Evolutionary conservation across 169 alveolate species (phyloP), one percentile per base, ranked within the genome.

Genomic region (Plasmodium cynomolgi): DNA sequence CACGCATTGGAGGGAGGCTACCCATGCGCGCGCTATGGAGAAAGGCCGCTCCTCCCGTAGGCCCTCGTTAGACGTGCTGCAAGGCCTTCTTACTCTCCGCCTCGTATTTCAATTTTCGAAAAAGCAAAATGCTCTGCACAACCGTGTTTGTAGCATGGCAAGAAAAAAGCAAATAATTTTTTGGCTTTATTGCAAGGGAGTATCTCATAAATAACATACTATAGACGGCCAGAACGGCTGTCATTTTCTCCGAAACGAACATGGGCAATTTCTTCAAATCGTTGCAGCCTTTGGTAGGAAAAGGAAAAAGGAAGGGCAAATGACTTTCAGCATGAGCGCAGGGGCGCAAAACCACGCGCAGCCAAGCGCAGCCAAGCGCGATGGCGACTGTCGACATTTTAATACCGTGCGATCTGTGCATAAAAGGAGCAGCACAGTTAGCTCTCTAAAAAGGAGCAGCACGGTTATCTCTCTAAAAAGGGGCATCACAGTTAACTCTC

Each of bases 121-220:
- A 95, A 20, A 97, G 92, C 33, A 97, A 86, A 37, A 84, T 92
- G 50, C 95, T 96, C 84, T 98, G 98, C 13, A 96, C 97, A 39
- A 96, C 74, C 58, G 97, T 95, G 93, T 98, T 98, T 85, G 97
- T 95, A 47, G 97, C 84, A 86, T 98, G 99, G 95, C 99, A 98
- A 3, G 98, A 44, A 88, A 97, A 97, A 11, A 98, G 98, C 7
- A 98, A 88, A 88, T 95, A 93, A 93, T 98, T 98, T 56, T 98
- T 95, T 15, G 99, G 99, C 82, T 96, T 85, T 17, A 98, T 98
- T 95, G 97, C 97, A 95, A 94, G 95, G 3, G 99, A 98, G 93
- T 98, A 98, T n/a, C 99, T 85, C 98, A 97, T 97, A 93, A 98
- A 98, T 84, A 98, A 96, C 20, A 97, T 75, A 41, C 99, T 97